Percentiles rank a stretch among this genome's conserved stretches.
Evolutionary conservation across 2,329 filamentous ascomycete genomes (phyloP).

Genomic region (Xylariaceae sp.): DNA sequence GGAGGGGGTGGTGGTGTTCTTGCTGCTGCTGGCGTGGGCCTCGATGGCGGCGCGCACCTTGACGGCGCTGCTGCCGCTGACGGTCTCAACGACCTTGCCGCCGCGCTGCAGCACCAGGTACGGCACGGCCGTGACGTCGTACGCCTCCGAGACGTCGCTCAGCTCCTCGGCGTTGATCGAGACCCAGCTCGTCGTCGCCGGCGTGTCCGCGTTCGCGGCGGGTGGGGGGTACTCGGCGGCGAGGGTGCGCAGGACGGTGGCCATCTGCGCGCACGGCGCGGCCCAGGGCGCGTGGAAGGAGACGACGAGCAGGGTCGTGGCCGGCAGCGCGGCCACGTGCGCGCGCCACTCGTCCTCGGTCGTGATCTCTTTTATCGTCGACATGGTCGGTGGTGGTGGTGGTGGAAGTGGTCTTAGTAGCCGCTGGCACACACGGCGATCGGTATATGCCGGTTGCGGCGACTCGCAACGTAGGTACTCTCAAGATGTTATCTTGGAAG

Average conservation of each 20-base stretch:
- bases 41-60: slow-evolving; percentile 84
- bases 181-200: slow-evolving; percentile 70
- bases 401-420: no score
- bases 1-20: slow-evolving; percentile 33
- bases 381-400: no score
- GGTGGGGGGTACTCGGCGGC: slow-evolving; percentile 81
- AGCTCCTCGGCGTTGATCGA: slow-evolving; percentile 92
- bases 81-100: slow-evolving; percentile 69
- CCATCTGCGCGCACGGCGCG: slow-evolving; percentile 92
- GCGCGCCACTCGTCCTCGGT: slow-evolving; percentile 66
- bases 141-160: slow-evolving; percentile 81
- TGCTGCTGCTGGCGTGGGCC: slow-evolving; percentile 68
- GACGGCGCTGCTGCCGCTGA: slow-evolving; percentile 82
- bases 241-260: slow-evolving; percentile 74
- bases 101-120: slow-evolving; percentile 78
- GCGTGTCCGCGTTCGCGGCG: slow-evolving; percentile 53
- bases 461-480: no score
- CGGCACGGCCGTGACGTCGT: slow-evolving; percentile 91
- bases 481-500: no score
- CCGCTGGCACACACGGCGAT: no score
- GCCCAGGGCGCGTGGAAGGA: slow-evolving; percentile 98
- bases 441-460: no score
- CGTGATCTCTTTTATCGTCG: slow-evolving; percentile 69
- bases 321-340: slow-evolving; percentile 56
- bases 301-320: slow-evolving; percentile 69